These are phyloP conservation scores for Iris macrosiphon DNA, from an alignment of 106 monocot species.

Conservation along the genomic window DNA sequence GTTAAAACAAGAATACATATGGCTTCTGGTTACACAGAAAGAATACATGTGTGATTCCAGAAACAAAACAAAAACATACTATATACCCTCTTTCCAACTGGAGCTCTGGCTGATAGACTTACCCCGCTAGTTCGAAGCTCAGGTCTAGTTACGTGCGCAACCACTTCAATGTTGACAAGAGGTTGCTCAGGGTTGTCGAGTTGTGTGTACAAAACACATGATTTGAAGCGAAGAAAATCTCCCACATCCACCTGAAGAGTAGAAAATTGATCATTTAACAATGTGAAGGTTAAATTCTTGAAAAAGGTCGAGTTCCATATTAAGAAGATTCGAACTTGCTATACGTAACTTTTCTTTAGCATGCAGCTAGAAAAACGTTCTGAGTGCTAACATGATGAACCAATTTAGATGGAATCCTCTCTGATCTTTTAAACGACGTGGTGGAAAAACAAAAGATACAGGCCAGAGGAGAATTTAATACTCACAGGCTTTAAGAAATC, in stretches of 20 bases:
- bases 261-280: background rate
- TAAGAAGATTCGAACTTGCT: too few relatives aligned
- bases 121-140: conserved; percentile 95
- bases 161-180: conserved; percentile 86
- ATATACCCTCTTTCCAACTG: background rate
- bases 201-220: conserved; percentile 94
- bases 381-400: too few relatives aligned
- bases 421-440: too few relatives aligned
- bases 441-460: too few relatives aligned
- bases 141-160: conserved; percentile 92
- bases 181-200: conserved; percentile 73
- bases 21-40: background rate
- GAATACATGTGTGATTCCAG: too few relatives aligned
- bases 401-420: too few relatives aligned
- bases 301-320: too few relatives aligned
- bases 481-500: conserved; percentile 95
- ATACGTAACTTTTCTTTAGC: too few relatives aligned
- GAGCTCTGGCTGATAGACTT: background rate
- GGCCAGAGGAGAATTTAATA: too few relatives aligned
- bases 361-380: too few relatives aligned
- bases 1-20: background rate
- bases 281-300: too few relatives aligned
- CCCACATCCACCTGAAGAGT: conserved; percentile 82
- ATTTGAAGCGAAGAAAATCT: conserved; percentile 90
- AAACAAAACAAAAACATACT: too few relatives aligned